phyloP scores from a whole-genome alignment of 306 rosid genomes.

The Dryas octopetala region DNA sequence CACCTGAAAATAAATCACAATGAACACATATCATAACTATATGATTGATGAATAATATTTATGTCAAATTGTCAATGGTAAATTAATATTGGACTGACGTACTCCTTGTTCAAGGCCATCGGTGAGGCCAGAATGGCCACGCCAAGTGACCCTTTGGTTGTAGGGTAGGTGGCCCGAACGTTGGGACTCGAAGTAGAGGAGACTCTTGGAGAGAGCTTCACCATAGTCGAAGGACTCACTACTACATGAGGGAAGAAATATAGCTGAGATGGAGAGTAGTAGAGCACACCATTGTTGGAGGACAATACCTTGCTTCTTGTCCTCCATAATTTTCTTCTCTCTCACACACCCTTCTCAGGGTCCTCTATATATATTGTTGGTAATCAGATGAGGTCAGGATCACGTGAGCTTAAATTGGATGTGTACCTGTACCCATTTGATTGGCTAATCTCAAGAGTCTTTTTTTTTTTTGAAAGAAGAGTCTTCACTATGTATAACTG shows the following conservation, averaged over 20 bases:
- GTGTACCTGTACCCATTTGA: background rate
- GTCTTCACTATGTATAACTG: too few species aligned
- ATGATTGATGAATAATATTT: too few species aligned
- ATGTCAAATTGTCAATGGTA: background rate
- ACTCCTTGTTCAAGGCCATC: constrained; percentile 92
- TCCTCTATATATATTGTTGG: background rate
- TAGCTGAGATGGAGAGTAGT: constrained; percentile 36
- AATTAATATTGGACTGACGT: background rate
- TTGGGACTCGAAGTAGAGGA: constrained; percentile 83
- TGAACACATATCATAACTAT: background rate
- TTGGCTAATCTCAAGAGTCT: background rate
- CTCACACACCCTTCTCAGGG: background rate
- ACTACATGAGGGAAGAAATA: too few species aligned
- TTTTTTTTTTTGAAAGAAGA: too few species aligned
- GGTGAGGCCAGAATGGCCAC: constrained; percentile 72
- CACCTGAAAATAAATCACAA: constrained; percentile 39
- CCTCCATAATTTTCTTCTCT: constrained; percentile 27
- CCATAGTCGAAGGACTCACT: constrained; percentile 48
- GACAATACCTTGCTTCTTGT: constrained; percentile 32
- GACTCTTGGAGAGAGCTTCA: constrained; percentile 65
- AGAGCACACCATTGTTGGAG: constrained; percentile 31
- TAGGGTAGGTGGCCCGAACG: constrained; percentile 84
- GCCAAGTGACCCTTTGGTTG: constrained; percentile 81
- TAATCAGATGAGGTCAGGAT: constrained; percentile 7
- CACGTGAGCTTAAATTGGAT: constrained; percentile 2